phyloP scores from a whole-genome alignment of 169 alveolate species.

The Theileria luwenshuni region DNA sequence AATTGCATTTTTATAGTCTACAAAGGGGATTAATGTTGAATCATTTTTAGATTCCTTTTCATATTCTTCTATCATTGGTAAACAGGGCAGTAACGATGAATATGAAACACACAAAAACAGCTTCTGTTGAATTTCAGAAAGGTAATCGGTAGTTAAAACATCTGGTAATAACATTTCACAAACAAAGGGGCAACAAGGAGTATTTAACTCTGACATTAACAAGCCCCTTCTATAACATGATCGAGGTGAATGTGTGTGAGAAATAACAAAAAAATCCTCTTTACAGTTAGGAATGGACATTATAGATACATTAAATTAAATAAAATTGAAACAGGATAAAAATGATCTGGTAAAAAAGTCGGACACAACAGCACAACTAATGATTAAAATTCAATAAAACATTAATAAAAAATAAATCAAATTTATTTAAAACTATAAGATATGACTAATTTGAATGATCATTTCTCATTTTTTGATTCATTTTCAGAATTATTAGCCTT shows the following conservation, averaged over 20 bases:
- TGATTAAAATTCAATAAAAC: too few relatives aligned
- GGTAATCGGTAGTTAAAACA: conserved; percentile 14
- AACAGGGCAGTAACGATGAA: conserved; percentile 23
- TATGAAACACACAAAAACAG: conserved; percentile 36
- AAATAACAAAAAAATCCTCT: too few relatives aligned
- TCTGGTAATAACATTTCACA: conserved; percentile 30
- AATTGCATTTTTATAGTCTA: conserved; percentile 28
- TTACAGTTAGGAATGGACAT: too few relatives aligned
- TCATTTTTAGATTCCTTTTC: neutral
- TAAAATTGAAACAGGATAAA: too few relatives aligned
- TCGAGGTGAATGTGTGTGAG: too few relatives aligned
- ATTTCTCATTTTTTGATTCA: too few relatives aligned
- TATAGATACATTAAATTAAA: too few relatives aligned
- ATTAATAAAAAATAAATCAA: too few relatives aligned
- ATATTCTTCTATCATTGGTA: conserved; percentile 28
- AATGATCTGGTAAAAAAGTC: too few relatives aligned
- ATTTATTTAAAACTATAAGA: neutral
- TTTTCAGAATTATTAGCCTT: too few relatives aligned
- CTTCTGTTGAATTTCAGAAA: conserved; percentile 15
- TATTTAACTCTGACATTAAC: conserved; percentile 14
- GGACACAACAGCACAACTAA: neutral
- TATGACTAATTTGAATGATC: too few relatives aligned
- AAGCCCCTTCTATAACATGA: conserved; percentile 29
- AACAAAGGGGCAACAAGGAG: conserved; percentile 29
- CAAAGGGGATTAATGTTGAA: conserved; percentile 7